Percentiles rank a stretch among this genome's conserved stretches.
Conservation (phyloP, 2,329 filamentous ascomycete species). For the Aspergillus nomiae region DNA sequence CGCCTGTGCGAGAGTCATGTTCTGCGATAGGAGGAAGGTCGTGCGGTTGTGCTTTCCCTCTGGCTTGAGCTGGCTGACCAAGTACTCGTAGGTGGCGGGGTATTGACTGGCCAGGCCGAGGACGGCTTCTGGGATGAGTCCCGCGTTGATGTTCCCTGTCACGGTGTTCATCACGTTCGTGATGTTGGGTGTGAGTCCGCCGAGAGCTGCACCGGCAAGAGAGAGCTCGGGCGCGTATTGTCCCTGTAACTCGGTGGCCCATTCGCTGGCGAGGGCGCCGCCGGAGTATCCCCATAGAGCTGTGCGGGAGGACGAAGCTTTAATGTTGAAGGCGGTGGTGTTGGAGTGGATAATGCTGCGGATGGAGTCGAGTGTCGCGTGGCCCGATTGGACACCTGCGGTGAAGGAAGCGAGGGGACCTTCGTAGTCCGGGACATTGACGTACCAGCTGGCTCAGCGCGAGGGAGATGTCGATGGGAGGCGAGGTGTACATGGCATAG, state of each 20-base stretch:
- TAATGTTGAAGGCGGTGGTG: conserved; percentile 27
- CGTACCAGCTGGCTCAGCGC: conserved; percentile 49
- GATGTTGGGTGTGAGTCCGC: conserved; percentile 34
- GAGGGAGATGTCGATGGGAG: conserved; percentile 32
- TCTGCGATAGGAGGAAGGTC: conserved; percentile 8
- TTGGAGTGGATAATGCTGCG: conserved; percentile 37
- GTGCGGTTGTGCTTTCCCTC: conserved; percentile 11
- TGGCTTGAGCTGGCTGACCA: conserved; percentile 9
- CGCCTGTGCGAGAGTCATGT: conserved; percentile 8
- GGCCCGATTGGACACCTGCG: conserved; percentile 43
- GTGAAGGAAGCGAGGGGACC: conserved; percentile 46
- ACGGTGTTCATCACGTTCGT: conserved; percentile 24
- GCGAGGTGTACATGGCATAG: conserved; percentile 17
- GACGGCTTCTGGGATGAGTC: conserved; percentile 26
- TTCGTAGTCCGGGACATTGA: conserved; percentile 51
- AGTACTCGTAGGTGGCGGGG: conserved; percentile 18
- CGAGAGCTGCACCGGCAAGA: conserved; percentile 32
- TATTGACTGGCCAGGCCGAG: conserved; percentile 23
- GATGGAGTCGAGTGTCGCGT: conserved; percentile 46
- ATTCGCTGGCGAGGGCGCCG: conserved; percentile 15
- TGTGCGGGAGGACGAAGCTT: conserved; percentile 14
- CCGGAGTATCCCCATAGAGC: conserved; percentile 24
- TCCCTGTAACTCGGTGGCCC: conserved; percentile 19
- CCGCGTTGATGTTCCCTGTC: conserved; percentile 23
- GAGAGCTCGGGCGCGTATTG: conserved; percentile 18